Percentiles rank a stretch among this genome's conserved stretches.
These are phyloP conservation scores for Debaryomyces robertsiae DNA, from an alignment of 1,139 yeast species.

Conservation along the genomic window DNA sequence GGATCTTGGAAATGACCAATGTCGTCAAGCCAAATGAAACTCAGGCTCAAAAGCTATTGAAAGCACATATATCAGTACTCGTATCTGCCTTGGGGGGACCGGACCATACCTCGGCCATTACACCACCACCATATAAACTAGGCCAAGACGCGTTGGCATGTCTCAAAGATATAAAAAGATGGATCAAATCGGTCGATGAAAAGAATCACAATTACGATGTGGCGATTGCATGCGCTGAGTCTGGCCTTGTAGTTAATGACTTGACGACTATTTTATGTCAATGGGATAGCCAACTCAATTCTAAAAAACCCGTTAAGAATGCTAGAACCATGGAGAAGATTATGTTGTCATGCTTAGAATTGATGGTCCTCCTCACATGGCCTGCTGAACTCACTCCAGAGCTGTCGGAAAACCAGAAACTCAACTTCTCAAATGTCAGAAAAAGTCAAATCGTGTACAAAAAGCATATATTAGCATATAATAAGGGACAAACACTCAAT, in stretches of 20 bases:
- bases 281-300: constrained; percentile 57
- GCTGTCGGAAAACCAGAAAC: constrained; percentile 57
- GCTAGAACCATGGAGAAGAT: constrained; percentile 55
- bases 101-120: constrained; percentile 52
- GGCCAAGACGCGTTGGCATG: constrained; percentile 94
- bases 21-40: constrained; percentile 39
- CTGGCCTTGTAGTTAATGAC: constrained; percentile 73
- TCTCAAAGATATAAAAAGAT: constrained; percentile 80
- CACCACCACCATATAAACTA: constrained; percentile 62
- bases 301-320: constrained; percentile 27
- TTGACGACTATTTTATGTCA: constrained; percentile 71
- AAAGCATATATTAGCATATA: constrained; percentile 59
- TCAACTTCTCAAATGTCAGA: constrained; percentile 60
- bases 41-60: constrained; percentile 48
- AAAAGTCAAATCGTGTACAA: constrained; percentile 74
- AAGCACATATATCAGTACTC: constrained; percentile 69
- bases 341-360: constrained; percentile 71
- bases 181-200: constrained; percentile 87
- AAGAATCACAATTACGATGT: constrained; percentile 69
- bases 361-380: constrained; percentile 85
- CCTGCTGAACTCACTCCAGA: constrained; percentile 58
- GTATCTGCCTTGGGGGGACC: constrained; percentile 84
- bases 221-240: constrained; percentile 85
- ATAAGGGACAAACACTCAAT: constrained; percentile 63
- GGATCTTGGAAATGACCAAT: constrained; percentile 32